Conservation (phyloP, 192 early-diverging fungal genomes). For the Coemansia sp. region DNA sequence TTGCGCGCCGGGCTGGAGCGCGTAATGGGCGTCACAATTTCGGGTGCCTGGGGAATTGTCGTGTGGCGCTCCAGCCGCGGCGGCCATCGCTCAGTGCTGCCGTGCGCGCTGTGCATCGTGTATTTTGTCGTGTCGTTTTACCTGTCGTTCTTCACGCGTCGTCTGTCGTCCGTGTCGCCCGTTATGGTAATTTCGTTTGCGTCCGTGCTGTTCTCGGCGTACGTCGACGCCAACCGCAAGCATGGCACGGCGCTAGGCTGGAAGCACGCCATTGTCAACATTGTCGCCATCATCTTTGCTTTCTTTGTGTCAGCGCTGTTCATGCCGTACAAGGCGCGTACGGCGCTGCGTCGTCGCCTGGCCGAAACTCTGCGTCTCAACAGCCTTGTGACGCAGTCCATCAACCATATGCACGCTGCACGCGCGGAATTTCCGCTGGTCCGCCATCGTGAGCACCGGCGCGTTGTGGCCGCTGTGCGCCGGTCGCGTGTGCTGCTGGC, state of each 20-base stretch:
- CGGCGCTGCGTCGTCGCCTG: slow-evolving; percentile 23
- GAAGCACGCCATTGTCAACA: slow-evolving; percentile 36
- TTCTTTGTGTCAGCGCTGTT: slow-evolving; percentile 33
- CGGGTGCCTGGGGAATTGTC: slow-evolving; percentile 42
- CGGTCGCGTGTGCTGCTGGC: slow-evolving; percentile 25
- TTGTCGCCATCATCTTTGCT: slow-evolving; percentile 29
- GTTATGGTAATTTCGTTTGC: slow-evolving; percentile 40
- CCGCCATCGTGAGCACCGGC: slow-evolving; percentile 15
- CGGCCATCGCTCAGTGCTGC: slow-evolving; percentile 10
- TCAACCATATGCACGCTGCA: slow-evolving; percentile 45
- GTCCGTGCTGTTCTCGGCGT: slow-evolving; percentile 32
- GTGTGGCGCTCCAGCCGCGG: slow-evolving; percentile 26
- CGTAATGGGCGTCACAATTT: slow-evolving; percentile 15
- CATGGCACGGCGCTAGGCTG: slow-evolving; percentile 25
- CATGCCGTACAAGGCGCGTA: slow-evolving; percentile 48
- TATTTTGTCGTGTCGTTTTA: slow-evolving; percentile 35
- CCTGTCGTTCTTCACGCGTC: slow-evolving; percentile 21
- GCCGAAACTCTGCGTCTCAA: slow-evolving; percentile 33
- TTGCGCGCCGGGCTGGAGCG: slow-evolving; percentile 27
- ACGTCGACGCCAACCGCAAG: neutral
- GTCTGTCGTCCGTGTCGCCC: slow-evolving; percentile 16
- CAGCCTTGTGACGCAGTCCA: slow-evolving; percentile 23
- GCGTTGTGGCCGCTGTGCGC: slow-evolving; percentile 12
- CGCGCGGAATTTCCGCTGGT: slow-evolving; percentile 29
- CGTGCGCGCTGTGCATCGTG: slow-evolving; percentile 27